Evolutionary conservation across 2,329 filamentous ascomycete species (phyloP).

Genomic region (Tothia fuscella): DNA sequence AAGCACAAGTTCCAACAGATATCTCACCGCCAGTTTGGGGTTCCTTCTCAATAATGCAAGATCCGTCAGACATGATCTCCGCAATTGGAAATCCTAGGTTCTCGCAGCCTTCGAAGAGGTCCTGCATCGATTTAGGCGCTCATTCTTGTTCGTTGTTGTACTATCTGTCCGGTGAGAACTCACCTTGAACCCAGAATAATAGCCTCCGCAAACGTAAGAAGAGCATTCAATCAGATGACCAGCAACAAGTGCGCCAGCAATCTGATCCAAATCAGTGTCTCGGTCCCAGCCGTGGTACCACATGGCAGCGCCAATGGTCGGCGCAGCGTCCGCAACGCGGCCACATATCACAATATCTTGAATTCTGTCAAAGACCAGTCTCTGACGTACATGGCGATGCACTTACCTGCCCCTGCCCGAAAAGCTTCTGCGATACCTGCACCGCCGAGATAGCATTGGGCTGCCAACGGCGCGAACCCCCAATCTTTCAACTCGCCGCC

Average conservation of each 20-base stretch:
- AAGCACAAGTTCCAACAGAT: constrained; percentile 11
- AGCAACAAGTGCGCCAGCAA: constrained; percentile 28
- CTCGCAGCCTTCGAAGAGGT: constrained; percentile 16
- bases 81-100: constrained; percentile 36
- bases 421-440: constrained; percentile 29
- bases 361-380: constrained; percentile 1
- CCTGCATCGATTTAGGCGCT: no score
- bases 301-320: constrained; percentile 19
- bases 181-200: constrained; percentile 35
- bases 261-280: constrained; percentile 24
- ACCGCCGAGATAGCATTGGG: constrained; percentile 24
- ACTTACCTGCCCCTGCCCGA: constrained; percentile 30
- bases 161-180: no score
- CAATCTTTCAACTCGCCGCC: constrained; percentile 12
- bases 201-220: constrained; percentile 30
- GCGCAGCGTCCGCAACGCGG: constrained; percentile 32
- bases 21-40: constrained; percentile 22
- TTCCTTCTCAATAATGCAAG: constrained; percentile 5
- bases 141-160: constrained; percentile 27
- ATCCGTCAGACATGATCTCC: constrained; percentile 22
- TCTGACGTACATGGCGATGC: constrained; percentile 22
- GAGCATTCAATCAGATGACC: constrained; percentile 26
- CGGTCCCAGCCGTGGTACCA: constrained; percentile 33
- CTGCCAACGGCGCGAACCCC: constrained; percentile 13
- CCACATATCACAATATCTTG: constrained; percentile 23